phyloP scores from a whole-genome alignment of 371 early-diverging fungal species.

The Saksenaea vasiformis region DNA sequence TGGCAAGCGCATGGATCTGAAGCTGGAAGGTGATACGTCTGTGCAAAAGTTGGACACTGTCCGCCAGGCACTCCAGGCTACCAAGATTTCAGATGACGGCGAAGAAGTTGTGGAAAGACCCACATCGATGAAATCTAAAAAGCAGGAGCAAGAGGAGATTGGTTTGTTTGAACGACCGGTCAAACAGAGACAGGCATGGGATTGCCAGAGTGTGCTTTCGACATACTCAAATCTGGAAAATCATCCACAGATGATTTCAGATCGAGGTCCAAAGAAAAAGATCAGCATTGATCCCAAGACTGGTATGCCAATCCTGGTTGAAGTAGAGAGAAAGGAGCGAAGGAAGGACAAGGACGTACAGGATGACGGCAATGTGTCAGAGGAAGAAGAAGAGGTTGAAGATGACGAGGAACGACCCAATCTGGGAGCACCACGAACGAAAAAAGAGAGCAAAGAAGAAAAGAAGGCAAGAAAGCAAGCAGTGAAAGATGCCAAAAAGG shows the following conservation, averaged over 20 bases:
- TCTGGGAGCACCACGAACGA: constrained; percentile 63
- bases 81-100: constrained; percentile 33
- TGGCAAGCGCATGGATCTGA: constrained; percentile 68
- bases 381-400: constrained; percentile 49
- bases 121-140: constrained; percentile 30
- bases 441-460: constrained; percentile 83
- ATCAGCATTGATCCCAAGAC: constrained; percentile 64
- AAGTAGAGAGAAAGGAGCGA: constrained; percentile 42
- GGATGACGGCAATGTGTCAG: constrained; percentile 26
- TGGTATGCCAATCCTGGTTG: constrained; percentile 64
- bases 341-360: constrained; percentile 16
- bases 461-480: constrained; percentile 86
- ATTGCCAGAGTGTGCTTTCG: constrained; percentile 77
- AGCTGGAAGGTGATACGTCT: constrained; percentile 64
- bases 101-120: constrained; percentile 27
- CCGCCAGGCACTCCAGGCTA: constrained; percentile 62
- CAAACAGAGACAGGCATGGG: constrained; percentile 69
- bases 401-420: constrained; percentile 49
- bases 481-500: constrained; percentile 78
- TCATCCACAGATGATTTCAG: constrained; percentile 73
- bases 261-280: constrained; percentile 46
- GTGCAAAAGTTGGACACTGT: constrained; percentile 70
- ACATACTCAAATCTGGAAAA: constrained; percentile 87
- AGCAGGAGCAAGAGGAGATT: constrained; percentile 5
- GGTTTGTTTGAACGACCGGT: constrained; percentile 21